These are phyloP conservation scores for Tetradesmus obliquus DNA, from an alignment of 139 green algal species.

Conservation along the genomic window DNA sequence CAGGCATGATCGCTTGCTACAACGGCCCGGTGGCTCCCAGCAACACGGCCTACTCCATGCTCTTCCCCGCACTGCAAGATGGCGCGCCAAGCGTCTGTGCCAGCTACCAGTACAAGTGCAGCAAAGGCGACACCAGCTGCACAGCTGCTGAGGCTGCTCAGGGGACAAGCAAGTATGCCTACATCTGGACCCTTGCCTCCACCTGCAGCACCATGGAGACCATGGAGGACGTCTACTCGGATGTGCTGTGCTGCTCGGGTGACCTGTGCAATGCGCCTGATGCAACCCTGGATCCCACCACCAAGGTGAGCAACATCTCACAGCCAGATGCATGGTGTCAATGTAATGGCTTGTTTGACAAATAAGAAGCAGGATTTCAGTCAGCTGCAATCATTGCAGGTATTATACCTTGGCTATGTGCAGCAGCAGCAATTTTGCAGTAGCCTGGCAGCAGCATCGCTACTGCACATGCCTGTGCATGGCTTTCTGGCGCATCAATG, in stretches of 20 bases:
- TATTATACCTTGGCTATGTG: too few species aligned
- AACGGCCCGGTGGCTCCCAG: not conserved
- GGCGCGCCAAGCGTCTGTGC: not conserved
- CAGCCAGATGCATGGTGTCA: not conserved
- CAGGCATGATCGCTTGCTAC: not conserved
- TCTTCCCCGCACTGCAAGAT: not conserved
- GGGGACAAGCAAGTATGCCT: not conserved
- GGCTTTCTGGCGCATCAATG: too few species aligned
- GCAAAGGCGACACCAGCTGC: not conserved
- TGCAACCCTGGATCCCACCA: not conserved
- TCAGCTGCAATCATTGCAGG: too few species aligned
- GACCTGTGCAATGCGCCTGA: not conserved
- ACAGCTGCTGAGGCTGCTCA: not conserved
- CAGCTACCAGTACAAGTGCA: constrained; percentile 1
- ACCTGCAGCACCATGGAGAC: not conserved
- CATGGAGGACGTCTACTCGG: not conserved
- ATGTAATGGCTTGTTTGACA: too few species aligned
- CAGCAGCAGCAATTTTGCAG: too few species aligned
- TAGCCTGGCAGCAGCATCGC: too few species aligned
- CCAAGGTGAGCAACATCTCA: not conserved
- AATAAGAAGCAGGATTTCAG: too few species aligned
- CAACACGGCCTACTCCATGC: not conserved
- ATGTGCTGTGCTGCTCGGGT: not conserved
- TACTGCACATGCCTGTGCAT: too few species aligned
- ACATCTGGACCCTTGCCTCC: not conserved